Base-by-base conservation (phyloP, 164 flowering plant species). In the Akebia trifoliata region DNA sequence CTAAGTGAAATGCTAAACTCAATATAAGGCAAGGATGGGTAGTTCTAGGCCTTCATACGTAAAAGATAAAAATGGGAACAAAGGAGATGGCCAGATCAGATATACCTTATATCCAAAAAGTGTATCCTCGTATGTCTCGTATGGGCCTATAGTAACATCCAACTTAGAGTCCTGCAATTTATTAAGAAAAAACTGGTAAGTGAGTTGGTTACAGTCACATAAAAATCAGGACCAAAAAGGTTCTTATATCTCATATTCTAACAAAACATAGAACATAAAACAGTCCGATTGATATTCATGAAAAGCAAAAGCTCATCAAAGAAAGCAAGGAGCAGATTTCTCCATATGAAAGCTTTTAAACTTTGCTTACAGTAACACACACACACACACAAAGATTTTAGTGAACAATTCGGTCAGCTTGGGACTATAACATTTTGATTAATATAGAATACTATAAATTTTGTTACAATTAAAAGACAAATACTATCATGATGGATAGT, bases 101-200 rank as follows among this genome's bases (percentile, higher is more conserved):
- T 29, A 42, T 77, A 92, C 98, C 95, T 92, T 92, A 78, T 85
- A 92, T 38, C 98, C 95, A 70, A 86, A 89, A 50, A 85, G 64
- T 50, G 79, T 31, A 71, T 92, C 98, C 76, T 87, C 96, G 65
- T 89, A 92, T 34, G 96, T 92, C 79, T 92, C 96, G 64, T 92
- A 92, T 26, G 96, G 98, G 44, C 98, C 98, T 56, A 92, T 87
- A 15, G 98, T 89, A 39, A 92, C 65, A 64, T 92, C 98, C 81
- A 92, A 46, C 73, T 86, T 86, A 20, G 98, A 92, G 57, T 92
- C 96, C 98, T 92, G 57, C 55, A 65, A 55, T 0, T 57, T 8
- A 44, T 30, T 22, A 57, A 42, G 26, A 14, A 50, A 15, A 18
- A 15, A 17, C 22, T 14, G 2, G 34, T 47, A 28, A 11, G 40